Evolutionary conservation across 345 rosid species (phyloP).

Genomic region (Reutealis trisperma): DNA sequence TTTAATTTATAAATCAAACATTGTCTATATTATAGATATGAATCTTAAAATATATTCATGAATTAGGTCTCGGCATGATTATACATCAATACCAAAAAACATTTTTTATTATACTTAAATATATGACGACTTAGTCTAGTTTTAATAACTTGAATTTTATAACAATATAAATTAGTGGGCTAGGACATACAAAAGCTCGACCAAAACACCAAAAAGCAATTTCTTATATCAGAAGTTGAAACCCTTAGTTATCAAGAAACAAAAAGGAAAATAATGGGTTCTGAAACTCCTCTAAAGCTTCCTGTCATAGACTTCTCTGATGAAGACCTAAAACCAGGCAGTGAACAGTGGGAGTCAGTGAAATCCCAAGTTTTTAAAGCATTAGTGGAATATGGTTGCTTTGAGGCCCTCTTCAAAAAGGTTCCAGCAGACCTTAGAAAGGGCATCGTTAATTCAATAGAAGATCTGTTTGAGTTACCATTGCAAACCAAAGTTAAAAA

Average conservation of each 20-base stretch:
- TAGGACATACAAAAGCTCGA: not conserved
- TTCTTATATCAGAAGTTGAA: not conserved
- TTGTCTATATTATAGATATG: too few relatives aligned
- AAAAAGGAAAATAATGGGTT: conserved; percentile 27
- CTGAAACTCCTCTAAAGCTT: conserved; percentile 25
- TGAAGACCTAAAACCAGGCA: conserved; percentile 25
- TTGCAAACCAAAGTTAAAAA: conserved; percentile 24
- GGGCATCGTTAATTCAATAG: not conserved
- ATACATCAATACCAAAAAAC: too few relatives aligned
- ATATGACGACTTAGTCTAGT: too few relatives aligned
- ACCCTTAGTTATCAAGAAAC: not conserved
- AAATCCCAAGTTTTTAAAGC: not conserved
- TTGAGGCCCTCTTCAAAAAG: not conserved
- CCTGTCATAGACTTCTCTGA: conserved; percentile 35
- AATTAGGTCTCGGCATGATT: too few relatives aligned
- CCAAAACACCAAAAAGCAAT: too few relatives aligned
- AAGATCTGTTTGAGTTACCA: conserved; percentile 32
- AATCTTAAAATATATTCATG: too few relatives aligned
- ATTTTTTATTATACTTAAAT: too few relatives aligned
- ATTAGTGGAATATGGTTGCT: not conserved
- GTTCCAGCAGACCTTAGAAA: not conserved
- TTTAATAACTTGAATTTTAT: not conserved
- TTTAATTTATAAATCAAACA: too few relatives aligned
- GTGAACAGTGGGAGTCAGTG: conserved; percentile 21
- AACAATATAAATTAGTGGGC: not conserved